These are phyloP conservation scores for Diaporthe sp. DNA, from an alignment of 2,329 filamentous ascomycete species.

Conservation along the genomic window DNA sequence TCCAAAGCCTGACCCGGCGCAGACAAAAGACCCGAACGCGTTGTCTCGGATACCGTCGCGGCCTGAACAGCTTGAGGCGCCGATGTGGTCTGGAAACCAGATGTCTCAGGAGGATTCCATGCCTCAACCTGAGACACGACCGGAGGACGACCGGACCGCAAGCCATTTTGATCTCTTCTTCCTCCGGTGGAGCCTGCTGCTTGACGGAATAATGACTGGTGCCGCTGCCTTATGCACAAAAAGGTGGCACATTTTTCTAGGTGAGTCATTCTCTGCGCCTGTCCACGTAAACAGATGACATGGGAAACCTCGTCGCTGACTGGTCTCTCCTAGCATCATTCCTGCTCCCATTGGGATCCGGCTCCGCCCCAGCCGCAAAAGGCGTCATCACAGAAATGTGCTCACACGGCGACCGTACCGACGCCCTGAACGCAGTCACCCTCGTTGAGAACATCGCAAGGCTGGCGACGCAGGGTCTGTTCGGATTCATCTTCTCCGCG, in stretches of 20 bases:
- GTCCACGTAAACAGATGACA: fast-evolving
- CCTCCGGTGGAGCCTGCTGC: slow-evolving; percentile 73
- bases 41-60: slow-evolving; percentile 50
- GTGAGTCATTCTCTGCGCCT: slow-evolving; percentile 48
- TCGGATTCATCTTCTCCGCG: slow-evolving; percentile 76
- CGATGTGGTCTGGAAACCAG: slow-evolving; percentile 50
- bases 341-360: slow-evolving; percentile 76
- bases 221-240: slow-evolving; percentile 72
- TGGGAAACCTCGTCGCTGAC: background rate
- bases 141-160: slow-evolving; percentile 57
- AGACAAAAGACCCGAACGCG: background rate
- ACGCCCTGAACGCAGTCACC: slow-evolving; percentile 78
- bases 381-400: slow-evolving; percentile 82
- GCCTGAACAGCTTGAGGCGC: slow-evolving; percentile 57
- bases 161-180: slow-evolving; percentile 77
- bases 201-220: slow-evolving; percentile 75
- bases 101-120: slow-evolving; percentile 57
- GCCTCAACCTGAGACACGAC: slow-evolving; percentile 53
- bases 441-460: slow-evolving; percentile 78
- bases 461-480: slow-evolving; percentile 73
- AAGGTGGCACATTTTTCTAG: slow-evolving; percentile 78
- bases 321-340: slow-evolving; percentile 62
- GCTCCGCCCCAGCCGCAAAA: slow-evolving; percentile 77
- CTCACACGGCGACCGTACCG: slow-evolving; percentile 69
- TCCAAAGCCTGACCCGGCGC: slow-evolving; percentile 45